Evolutionary conservation across 129 eudicot species (phyloP).

Genomic region (Arctium lappa): DNA sequence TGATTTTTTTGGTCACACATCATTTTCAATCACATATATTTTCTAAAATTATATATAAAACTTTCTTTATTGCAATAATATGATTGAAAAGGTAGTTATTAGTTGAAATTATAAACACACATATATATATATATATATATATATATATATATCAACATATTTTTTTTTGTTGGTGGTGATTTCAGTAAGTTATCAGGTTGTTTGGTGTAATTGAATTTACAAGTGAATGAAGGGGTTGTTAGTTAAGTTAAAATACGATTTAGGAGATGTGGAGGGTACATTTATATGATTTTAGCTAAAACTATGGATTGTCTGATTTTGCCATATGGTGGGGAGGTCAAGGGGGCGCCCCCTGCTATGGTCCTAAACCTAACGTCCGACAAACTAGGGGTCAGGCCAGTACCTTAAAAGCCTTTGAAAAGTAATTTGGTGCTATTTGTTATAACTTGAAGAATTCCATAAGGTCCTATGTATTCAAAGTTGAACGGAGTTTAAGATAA

Average conservation of each 20-base stretch:
- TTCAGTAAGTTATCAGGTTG: background rate
- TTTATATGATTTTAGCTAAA: background rate
- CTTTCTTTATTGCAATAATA: background rate
- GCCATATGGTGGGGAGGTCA: background rate
- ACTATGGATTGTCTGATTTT: background rate
- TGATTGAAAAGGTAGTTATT: background rate
- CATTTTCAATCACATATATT: constrained; percentile 16
- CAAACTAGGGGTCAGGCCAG: background rate
- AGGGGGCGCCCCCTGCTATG: background rate
- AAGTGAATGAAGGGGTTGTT: background rate
- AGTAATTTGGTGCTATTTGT: background rate
- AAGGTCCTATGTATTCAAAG: background rate
- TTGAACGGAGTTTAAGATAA: background rate
- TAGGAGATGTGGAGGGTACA: background rate
- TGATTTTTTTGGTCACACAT: constrained; percentile 25
- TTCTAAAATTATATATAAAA: background rate
- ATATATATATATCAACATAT: too few relatives aligned
- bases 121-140: too few relatives aligned
- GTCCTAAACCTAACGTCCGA: background rate
- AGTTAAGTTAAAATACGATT: background rate
- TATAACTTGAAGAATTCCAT: background rate
- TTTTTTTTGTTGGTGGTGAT: background rate
- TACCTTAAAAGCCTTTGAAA: background rate
- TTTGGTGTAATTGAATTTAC: background rate
- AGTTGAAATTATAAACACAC: background rate